Evolutionary conservation across 192 early-diverging fungal species (phyloP), one percentile per base, ranked within the genome.

Genomic region (Coemansia erecta): DNA sequence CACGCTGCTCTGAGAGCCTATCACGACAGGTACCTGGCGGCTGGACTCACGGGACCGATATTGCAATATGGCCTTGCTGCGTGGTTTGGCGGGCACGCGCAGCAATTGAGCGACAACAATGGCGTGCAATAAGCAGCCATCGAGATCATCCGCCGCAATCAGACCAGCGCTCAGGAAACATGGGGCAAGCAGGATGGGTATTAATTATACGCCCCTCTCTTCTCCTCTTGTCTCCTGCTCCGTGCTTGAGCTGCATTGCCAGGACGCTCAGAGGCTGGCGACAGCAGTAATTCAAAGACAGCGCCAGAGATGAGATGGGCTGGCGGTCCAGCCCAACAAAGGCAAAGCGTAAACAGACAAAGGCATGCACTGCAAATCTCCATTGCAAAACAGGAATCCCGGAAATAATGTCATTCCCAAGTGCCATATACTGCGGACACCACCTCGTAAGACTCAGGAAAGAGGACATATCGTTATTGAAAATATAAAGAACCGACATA

Each of bases 41-140:
- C 35, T 9, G 35, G 35, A 7, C 35, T 37, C 48, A 50, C 48
- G 48, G 48, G 48, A 50, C 48, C 48, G 48, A 13, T 50, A 50
- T 50, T 50, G 48, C 48, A 50, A 26, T 50, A 50, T 50, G 15
- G 0, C 35, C 35, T 37, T 18, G 8, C 11, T 48, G 18, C 19
- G 46, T 48, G 3, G 18, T 22, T 48, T 48, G 46, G 19, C 19
- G 46, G 22, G 19, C 46, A 48, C 46, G 46, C 46, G 46, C 21
- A 7, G 21, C 21, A 48, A 48, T 48, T 19, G 46, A 22, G 19
- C 14, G 4, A 23, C 22, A 48, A 48, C 46, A 48, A 48, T 48
- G 19, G 46, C 17, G 43, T 18, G 5, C 43, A 21, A 45, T 21
- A 18, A 12, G n/a, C 43, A 45, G 19, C n/a, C 43, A 37, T 37